These are phyloP conservation scores for Calocera cornea DNA, from an alignment of 768 basidiomycete genomes.

Conservation along the genomic window DNA sequence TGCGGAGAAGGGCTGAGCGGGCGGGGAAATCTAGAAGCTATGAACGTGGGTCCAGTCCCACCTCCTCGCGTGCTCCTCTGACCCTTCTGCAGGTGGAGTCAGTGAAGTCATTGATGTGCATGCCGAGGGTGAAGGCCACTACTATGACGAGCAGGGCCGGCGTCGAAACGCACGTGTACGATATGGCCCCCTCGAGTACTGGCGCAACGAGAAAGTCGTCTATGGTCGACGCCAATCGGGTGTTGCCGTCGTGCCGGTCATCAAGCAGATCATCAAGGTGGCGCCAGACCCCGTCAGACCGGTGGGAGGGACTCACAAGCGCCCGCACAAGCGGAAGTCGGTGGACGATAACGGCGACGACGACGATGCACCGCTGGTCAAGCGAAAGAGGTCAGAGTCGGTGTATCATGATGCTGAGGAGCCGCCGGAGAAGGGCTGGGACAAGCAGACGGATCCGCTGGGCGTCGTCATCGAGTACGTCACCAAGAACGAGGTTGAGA, in stretches of 20 bases:
- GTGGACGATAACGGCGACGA: conserved; percentile 9
- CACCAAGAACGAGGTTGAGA: conserved; percentile 43
- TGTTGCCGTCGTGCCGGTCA: conserved; percentile 32
- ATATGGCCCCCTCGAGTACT: conserved; percentile 69
- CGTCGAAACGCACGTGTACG: conserved; percentile 59
- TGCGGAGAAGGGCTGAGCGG: conserved; percentile 5
- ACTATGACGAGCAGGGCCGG: conserved; percentile 32
- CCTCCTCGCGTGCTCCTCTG: too few species aligned
- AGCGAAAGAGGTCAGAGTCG: conserved; percentile 13
- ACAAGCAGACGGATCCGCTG: conserved; percentile 53
- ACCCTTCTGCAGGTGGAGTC: conserved; percentile 2
- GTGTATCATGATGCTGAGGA: conserved; percentile 8
- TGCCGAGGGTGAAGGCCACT: conserved; percentile 7
- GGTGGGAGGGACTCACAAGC: neutral
- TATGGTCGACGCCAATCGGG: conserved; percentile 50
- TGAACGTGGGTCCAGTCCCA: neutral
- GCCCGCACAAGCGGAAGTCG: neutral
- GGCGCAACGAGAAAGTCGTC: conserved; percentile 83
- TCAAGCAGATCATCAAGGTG: conserved; percentile 25
- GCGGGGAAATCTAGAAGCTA: neutral
- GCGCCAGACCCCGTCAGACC: conserved; percentile 11
- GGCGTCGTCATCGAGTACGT: conserved; percentile 58
- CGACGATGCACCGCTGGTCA: conserved; percentile 12
- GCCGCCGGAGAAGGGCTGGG: conserved; percentile 58
- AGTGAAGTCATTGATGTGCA: conserved; percentile 5